Percentiles rank a stretch among this genome's conserved stretches.
Evolutionary conservation across 2,329 filamentous ascomycete species (phyloP).

Genomic region (Daldinia sp.): DNA sequence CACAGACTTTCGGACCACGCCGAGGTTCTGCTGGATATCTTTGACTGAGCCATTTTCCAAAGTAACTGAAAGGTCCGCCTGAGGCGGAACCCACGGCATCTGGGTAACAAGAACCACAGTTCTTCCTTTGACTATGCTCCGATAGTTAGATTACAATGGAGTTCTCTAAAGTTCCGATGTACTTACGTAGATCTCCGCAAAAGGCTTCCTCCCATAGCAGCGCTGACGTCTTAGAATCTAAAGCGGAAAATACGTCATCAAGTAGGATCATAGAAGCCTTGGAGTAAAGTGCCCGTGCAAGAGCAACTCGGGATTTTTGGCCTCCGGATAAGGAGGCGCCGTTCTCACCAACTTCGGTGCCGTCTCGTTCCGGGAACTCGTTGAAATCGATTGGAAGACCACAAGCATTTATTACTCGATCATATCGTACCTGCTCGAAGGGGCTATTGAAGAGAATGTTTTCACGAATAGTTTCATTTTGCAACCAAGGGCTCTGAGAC

Average conservation of each 20-base stretch:
- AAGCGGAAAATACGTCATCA: conserved; percentile 67
- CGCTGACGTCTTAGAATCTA: conserved; percentile 66
- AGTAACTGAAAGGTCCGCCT: conserved; percentile 57
- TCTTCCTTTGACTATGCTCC: conserved; percentile 52
- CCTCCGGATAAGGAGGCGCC: conserved; percentile 64
- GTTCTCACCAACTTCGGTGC: conserved; percentile 62
- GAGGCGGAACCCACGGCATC: conserved; percentile 60
- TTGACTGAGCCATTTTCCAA: conserved; percentile 58
- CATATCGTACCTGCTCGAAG: conserved; percentile 62
- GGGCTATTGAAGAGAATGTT: conserved; percentile 64
- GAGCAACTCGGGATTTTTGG: conserved; percentile 63
- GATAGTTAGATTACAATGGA: neutral
- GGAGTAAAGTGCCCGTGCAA: conserved; percentile 66
- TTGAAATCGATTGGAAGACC: conserved; percentile 60
- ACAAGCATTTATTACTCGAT: conserved; percentile 63
- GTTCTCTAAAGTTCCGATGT: neutral
- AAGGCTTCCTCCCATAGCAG: conserved; percentile 66
- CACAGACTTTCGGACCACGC: conserved; percentile 56
- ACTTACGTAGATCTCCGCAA: conserved; percentile 57
- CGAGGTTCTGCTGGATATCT: conserved; percentile 55
- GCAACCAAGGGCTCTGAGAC: conserved; percentile 65
- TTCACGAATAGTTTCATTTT: conserved; percentile 63
- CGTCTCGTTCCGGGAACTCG: conserved; percentile 59
- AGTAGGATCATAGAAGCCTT: conserved; percentile 63
- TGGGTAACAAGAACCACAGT: conserved; percentile 67